Percentiles rank a stretch among this genome's conserved stretches.
These are phyloP conservation scores for Colletotrichum sp. DNA, from an alignment of 2,329 filamentous ascomycete genomes.

Conservation along the genomic window DNA sequence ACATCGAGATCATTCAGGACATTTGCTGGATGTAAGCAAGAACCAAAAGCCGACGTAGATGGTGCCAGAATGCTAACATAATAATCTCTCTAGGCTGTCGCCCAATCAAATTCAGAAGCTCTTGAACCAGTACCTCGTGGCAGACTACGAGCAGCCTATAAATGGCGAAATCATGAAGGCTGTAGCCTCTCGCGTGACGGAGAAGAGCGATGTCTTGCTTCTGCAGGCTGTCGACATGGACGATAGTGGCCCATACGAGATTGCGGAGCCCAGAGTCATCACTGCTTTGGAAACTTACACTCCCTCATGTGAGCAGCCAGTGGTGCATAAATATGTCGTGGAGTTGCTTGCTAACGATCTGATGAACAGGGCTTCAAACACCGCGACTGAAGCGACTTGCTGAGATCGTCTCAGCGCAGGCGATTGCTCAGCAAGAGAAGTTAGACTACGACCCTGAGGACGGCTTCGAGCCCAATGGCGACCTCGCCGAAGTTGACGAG, in stretches of 20 bases:
- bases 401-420: constrained; percentile 97
- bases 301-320: constrained; percentile 79
- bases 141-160: constrained; percentile 98
- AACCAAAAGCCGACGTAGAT: background rate
- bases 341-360: constrained; percentile 31
- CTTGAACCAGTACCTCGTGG: constrained; percentile 96
- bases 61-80: background rate
- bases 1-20: constrained; percentile 99
- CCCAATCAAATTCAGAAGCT: constrained; percentile 99
- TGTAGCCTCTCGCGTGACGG: constrained; percentile 93
- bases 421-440: constrained; percentile 93
- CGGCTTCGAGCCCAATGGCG: constrained; percentile 54
- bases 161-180: constrained; percentile 99
- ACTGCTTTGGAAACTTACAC: constrained; percentile 98
- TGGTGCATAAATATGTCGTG: background rate
- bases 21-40: constrained; percentile 97
- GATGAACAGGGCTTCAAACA: constrained; percentile 82
- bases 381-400: constrained; percentile 92
- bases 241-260: constrained; percentile 97
- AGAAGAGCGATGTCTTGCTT: constrained; percentile 96
- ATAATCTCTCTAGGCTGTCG: constrained; percentile 70
- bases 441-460: constrained; percentile 60
- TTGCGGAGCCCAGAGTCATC: constrained; percentile 94
- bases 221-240: constrained; percentile 98
- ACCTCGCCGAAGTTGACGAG: constrained; percentile 58